A percentile compares a stretch with the other conserved stretches of the same genome.
phyloP scores from a whole-genome alignment of 2,329 filamentous ascomycete species.

The Blastomyces emzantsi region DNA sequence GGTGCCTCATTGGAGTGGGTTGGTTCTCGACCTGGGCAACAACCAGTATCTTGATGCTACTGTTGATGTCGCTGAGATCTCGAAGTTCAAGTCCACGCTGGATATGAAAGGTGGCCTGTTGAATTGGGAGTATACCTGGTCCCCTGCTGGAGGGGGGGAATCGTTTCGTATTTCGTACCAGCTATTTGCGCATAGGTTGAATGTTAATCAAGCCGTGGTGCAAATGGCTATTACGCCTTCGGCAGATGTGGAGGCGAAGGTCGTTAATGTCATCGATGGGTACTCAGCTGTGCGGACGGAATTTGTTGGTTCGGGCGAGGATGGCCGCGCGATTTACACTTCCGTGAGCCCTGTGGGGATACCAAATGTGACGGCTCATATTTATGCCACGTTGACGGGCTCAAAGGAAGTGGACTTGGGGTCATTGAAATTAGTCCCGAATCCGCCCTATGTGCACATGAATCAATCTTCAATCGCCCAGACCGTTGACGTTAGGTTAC shows the following conservation, averaged over 20 bases:
- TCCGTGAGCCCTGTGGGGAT: constrained; percentile 56
- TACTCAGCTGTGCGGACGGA: constrained; percentile 57
- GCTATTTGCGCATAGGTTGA: constrained; percentile 56
- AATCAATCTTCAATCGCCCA: constrained; percentile 60
- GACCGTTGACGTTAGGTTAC: constrained; percentile 46
- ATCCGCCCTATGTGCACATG: constrained; percentile 42
- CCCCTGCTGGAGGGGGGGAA: constrained; percentile 39
- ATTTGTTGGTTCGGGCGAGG: constrained; percentile 48
- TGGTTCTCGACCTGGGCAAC: constrained; percentile 49
- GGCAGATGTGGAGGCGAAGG: constrained; percentile 45
- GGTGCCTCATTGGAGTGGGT: constrained; percentile 58
- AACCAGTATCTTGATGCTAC: constrained; percentile 51
- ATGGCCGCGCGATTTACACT: constrained; percentile 52
- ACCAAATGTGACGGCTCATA: constrained; percentile 53
- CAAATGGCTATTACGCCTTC: constrained; percentile 51
- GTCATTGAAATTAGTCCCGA: constrained; percentile 37
- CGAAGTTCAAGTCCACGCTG: constrained; percentile 51
- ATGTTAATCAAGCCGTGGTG: constrained; percentile 53
- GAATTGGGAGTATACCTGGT: constrained; percentile 60
- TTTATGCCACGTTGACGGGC: constrained; percentile 40
- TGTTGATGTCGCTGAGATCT: constrained; percentile 50
- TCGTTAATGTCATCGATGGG: constrained; percentile 61
- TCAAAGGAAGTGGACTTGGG: constrained; percentile 34
- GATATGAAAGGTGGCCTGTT: constrained; percentile 55
- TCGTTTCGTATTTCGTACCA: constrained; percentile 54